Evolutionary conservation across 148 eudicot genomes (phyloP).

Genomic region (Dysphania ambrosioides): DNA sequence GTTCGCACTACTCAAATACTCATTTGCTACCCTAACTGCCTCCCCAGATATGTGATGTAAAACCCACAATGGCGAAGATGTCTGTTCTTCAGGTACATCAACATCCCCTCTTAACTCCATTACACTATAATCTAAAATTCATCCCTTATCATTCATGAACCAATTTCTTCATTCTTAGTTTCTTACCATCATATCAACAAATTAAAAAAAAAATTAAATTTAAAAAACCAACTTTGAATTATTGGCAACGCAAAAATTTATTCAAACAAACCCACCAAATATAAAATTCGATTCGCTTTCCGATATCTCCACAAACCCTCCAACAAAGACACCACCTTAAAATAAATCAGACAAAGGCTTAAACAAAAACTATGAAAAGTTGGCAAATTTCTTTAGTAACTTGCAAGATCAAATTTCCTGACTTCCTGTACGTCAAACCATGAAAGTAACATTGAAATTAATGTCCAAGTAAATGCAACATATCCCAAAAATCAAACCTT

Average conservation of each 20-base stretch:
- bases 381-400: constrained; percentile 11
- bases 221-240: too few relatives aligned
- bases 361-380: not conserved
- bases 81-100: constrained; percentile 40
- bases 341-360: not conserved
- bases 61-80: constrained; percentile 50
- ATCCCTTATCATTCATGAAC: constrained; percentile 26
- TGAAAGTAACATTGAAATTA: too few relatives aligned
- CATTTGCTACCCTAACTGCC: constrained; percentile 67
- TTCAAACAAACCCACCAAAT: too few relatives aligned
- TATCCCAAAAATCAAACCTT: constrained; percentile 6
- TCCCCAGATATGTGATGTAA: constrained; percentile 65
- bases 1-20: constrained; percentile 39
- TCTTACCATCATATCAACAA: too few relatives aligned
- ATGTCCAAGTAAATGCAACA: constrained; percentile 26
- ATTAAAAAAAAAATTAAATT: too few relatives aligned
- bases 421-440: constrained; percentile 8
- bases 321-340: constrained; percentile 14
- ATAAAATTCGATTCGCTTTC: constrained; percentile 12
- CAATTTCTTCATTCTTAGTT: constrained; percentile 3
- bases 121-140: constrained; percentile 23
- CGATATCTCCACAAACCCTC: constrained; percentile 1
- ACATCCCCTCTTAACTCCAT: constrained; percentile 52
- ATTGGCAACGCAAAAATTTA: too few relatives aligned
- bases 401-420: constrained; percentile 26